These are phyloP conservation scores for Claviceps paspali DNA, from an alignment of 2,329 filamentous ascomycete genomes.

Conservation along the genomic window DNA sequence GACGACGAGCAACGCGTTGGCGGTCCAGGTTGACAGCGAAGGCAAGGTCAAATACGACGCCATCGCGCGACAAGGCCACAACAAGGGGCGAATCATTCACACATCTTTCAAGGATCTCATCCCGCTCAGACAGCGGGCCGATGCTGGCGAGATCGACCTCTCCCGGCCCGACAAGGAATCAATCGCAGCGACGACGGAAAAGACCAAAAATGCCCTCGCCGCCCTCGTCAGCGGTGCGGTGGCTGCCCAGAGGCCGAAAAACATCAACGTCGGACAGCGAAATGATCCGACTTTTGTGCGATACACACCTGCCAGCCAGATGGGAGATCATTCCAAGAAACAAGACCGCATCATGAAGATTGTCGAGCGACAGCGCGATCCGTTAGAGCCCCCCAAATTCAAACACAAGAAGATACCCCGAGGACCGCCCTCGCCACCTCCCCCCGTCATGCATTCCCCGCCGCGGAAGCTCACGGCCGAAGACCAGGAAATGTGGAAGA, in stretches of 20 bases:
- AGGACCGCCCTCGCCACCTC: slow-evolving; percentile 80
- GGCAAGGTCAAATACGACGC: slow-evolving; percentile 95
- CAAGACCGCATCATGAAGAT: slow-evolving; percentile 98
- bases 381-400: slow-evolving; percentile 95
- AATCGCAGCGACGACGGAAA: slow-evolving; percentile 69
- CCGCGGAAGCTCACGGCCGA: slow-evolving; percentile 90
- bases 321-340: slow-evolving; percentile 76
- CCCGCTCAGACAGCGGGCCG: slow-evolving; percentile 78
- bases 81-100: slow-evolving; percentile 72
- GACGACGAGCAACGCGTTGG: slow-evolving; percentile 67
- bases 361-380: slow-evolving; percentile 82
- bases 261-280: slow-evolving; percentile 64
- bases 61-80: slow-evolving; percentile 79
- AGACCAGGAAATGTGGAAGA: slow-evolving; percentile 94
- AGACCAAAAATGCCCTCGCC: slow-evolving; percentile 74
- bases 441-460: slow-evolving; percentile 88
- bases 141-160: slow-evolving; percentile 81
- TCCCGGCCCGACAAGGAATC: slow-evolving; percentile 73
- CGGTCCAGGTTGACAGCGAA: slow-evolving; percentile 79
- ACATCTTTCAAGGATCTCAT: slow-evolving; percentile 96
- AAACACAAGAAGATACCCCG: slow-evolving; percentile 97
- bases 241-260: slow-evolving; percentile 90
- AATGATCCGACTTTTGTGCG: slow-evolving; percentile 86
- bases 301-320: slow-evolving; percentile 92
- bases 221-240: slow-evolving; percentile 72